Conservation (phyloP, 139 green algal genomes). For the Coelastrella sp. region DNA sequence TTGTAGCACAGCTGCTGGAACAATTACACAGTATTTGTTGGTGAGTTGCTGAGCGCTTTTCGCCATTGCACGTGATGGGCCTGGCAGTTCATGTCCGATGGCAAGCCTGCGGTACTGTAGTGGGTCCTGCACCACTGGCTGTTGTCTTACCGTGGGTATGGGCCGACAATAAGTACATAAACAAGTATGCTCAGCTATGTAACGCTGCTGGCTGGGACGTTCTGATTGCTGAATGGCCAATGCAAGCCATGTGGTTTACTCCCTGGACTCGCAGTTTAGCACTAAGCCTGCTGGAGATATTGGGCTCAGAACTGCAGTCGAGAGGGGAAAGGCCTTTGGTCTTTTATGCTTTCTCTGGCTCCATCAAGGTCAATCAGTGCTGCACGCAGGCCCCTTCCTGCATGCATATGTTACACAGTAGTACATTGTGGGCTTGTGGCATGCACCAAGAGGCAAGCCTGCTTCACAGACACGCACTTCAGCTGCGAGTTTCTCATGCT, state of each 20-base stretch:
- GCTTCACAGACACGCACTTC: neutral
- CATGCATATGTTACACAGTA: no score
- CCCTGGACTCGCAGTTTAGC: neutral
- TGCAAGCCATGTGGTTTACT: constrained; percentile 26
- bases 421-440: no score
- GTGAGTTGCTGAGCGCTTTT: no score
- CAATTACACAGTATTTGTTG: no score
- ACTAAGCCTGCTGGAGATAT: neutral
- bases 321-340: constrained; percentile 13
- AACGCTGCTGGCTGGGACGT: neutral
- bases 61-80: no score
- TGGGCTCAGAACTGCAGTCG: neutral
- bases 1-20: no score
- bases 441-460: no score
- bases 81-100: neutral
- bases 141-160: constrained; percentile 14
- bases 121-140: neutral
- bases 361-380: constrained; percentile 1
- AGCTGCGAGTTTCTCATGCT: neutral
- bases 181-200: constrained; percentile 4
- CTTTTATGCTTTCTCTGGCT: constrained; percentile 20
- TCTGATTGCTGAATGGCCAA: constrained; percentile 6
- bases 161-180: neutral
- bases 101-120: neutral
- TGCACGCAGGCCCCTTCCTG: neutral